Evolutionary conservation across 169 alveolate species (phyloP), one percentile per base, ranked within the genome.

Genomic region (Plasmodium sp.): DNA sequence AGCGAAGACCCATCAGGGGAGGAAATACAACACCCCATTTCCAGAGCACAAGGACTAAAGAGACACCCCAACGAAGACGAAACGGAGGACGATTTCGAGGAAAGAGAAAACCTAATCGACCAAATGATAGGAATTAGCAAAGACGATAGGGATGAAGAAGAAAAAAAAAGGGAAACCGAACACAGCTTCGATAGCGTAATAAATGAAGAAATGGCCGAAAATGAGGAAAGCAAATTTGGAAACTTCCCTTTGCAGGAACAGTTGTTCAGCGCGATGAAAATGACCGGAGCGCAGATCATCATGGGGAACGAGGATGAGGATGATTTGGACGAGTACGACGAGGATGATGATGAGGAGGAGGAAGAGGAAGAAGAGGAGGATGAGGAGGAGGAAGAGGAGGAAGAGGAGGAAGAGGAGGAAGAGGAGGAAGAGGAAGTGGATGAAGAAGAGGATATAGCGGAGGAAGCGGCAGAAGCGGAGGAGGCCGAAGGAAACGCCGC

Each of bases 241-340:
- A 33, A 56, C 3, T 82, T 82, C 10, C 39, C 90, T 7, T 33
- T 82, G 39, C 90, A 82, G 34, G 45, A 51, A 56, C 51, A 82
- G n/a, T 33, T 82, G 27, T 82, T 56, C 12, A 43, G 80, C 16
- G 79, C 58, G n/a, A 22, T 18, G 36, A 82, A 56, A 82, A 82
- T 27, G 41, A 48, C 22, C 36, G 79, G 27, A n/a, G 43, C 41
- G 41, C 34, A 82, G 22, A 82, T 82, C 41, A 33, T 54, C n/a
- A 22, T 54, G 18, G 80, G 43, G 80, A 56, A 82, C 22, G 90
- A 54, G 75, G 90, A 82, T 2, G 90, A 54, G 75, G 90, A 82
- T 2, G 31, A 62, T 62, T 62, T 62, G 31, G 90, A 82, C 10
- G 90, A 82, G 45, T 27, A 54, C n/a, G 90, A 82, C 18, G 90